Evolutionary conservation across 164 flowering plant species (phyloP).

Genomic region (Chimonanthus salicifolius): DNA sequence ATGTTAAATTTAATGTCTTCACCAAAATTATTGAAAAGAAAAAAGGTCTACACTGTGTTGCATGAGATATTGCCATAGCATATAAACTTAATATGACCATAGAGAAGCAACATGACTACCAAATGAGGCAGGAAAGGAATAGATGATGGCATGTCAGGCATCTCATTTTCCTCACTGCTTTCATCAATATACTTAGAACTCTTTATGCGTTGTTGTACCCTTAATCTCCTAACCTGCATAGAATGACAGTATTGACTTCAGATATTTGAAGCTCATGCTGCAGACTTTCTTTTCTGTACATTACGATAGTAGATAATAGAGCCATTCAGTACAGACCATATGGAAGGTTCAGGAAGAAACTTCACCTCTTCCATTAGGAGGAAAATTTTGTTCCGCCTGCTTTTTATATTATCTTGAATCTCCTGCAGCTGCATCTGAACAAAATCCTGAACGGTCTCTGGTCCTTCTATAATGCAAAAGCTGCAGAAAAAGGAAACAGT

Average conservation of each 20-base stretch:
- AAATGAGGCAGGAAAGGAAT: slow-evolving; percentile 76
- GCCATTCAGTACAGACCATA: background rate
- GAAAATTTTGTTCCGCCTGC: slow-evolving; percentile 83
- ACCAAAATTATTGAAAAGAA: background rate
- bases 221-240: slow-evolving; percentile 35
- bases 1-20: background rate
- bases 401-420: slow-evolving; percentile 73
- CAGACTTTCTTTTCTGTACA: background rate
- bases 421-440: slow-evolving; percentile 76
- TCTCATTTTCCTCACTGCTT: slow-evolving; percentile 52
- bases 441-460: slow-evolving; percentile 86
- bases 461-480: slow-evolving; percentile 96
- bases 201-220: slow-evolving; percentile 62
- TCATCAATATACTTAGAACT: slow-evolving; percentile 31
- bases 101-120: slow-evolving; percentile 35
- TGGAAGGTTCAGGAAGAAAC: slow-evolving; percentile 4
- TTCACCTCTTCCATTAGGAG: slow-evolving; percentile 96
- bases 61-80: background rate
- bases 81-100: background rate
- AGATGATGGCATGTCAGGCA: slow-evolving; percentile 85
- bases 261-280: background rate
- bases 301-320: background rate
- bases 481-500: slow-evolving; percentile 27
- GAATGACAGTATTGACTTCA: background rate
- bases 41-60: background rate